These are phyloP conservation scores for Sideroxylon spinosum DNA, from an alignment of 179 eudicot species.

Conservation along the genomic window DNA sequence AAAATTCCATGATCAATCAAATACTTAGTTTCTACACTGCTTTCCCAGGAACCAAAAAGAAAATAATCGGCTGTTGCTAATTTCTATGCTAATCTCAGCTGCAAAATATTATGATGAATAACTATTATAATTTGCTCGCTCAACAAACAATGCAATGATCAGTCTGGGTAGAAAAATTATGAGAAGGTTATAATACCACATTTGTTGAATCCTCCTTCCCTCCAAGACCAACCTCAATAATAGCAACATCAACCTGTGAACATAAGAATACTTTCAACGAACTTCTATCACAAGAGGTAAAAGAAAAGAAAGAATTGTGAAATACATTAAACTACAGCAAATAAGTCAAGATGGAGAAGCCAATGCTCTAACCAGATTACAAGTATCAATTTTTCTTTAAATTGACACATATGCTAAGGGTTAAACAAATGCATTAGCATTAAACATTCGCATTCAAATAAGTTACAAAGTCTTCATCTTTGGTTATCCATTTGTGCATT, in stretches of 20 bases:
- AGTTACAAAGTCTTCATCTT: neutral
- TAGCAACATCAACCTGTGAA: slow-evolving; percentile 76
- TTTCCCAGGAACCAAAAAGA: neutral
- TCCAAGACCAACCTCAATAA: slow-evolving; percentile 82
- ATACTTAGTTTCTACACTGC: neutral
- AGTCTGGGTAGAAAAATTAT: neutral
- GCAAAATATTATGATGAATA: neutral
- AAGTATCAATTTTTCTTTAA: neutral
- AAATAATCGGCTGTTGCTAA: neutral
- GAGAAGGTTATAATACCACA: slow-evolving; percentile 46
- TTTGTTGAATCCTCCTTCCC: slow-evolving; percentile 72
- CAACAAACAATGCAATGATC: neutral
- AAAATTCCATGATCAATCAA: slow-evolving; percentile 7
- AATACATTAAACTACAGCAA: neutral
- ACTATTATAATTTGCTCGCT: neutral
- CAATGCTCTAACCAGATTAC: neutral
- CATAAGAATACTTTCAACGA: neutral
- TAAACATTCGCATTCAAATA: neutral
- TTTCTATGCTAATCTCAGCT: neutral
- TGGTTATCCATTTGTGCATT: neutral
- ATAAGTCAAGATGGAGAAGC: neutral
- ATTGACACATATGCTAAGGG: neutral
- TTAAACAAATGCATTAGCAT: neutral
- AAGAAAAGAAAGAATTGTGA: neutral
- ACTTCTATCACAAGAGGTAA: neutral